Conservation (phyloP, 2,329 filamentous ascomycete species). For the Sporothrix globosa region DNA sequence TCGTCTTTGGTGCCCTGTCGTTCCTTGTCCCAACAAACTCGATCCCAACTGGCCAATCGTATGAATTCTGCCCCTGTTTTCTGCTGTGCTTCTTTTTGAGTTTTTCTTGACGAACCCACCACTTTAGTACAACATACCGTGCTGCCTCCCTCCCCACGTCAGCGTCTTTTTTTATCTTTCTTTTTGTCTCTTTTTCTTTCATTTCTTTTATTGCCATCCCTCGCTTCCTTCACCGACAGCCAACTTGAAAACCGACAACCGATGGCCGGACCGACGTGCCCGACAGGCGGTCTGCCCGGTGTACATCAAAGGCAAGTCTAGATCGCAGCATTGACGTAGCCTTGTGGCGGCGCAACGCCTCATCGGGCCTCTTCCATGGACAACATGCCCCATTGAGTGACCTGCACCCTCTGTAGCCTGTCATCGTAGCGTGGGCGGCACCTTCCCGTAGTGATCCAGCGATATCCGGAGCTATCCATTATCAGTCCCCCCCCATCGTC, state of each 20-base stretch:
- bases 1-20: too few species aligned
- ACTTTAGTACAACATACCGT: not conserved
- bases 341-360: not conserved
- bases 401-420: conserved; percentile 14
- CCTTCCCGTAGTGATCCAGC: not conserved
- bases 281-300: not conserved
- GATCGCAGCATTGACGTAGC: not conserved
- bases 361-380: not conserved
- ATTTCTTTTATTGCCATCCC: not conserved
- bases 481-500: too few species aligned
- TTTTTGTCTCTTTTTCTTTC: not conserved
- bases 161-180: not conserved
- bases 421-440: not conserved
- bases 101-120: not conserved
- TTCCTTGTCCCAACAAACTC: conserved; percentile 22
- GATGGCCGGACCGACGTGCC: not conserved
- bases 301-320: not conserved
- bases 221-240: conserved; percentile 15
- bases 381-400: not conserved
- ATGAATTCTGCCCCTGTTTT: conserved; percentile 27
- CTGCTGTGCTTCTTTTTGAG: not conserved
- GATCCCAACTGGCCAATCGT: not conserved
- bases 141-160: not conserved
- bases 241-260: conserved; percentile 4
- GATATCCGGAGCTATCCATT: conserved; percentile 7